Base-by-base conservation (phyloP, 768 basidiomycete species). In the Multifurca ochricompacta region DNA sequence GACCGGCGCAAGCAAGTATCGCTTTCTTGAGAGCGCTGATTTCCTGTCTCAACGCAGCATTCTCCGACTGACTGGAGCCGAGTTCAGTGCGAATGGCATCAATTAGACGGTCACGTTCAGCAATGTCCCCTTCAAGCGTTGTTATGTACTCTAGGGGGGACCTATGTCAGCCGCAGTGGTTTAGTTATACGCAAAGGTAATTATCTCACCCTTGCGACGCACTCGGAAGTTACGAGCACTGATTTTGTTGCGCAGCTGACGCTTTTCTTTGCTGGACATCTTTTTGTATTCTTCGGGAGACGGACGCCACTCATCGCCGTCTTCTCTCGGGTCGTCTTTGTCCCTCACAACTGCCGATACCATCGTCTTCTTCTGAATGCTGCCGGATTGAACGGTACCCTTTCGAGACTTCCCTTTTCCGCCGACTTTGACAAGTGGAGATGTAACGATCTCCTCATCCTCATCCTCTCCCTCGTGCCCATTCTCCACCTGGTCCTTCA, bases 181-280 rank as follows among this genome's bases (percentile, higher is more conserved):
- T n/a, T n/a, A n/a, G n/a, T n/a, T n/a, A n/a, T n/a, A 21, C 16
- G 18, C 8, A 45, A 46, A 35, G 6, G 19, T 23, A 44, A 56
- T 51, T 34, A 59, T 66, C 70, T 49, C 31, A 88, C 90, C 94
- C 74, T 98, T 98, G 69, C 93, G 76, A 27, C 95, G 74, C n/a
- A 92, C 89, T 16, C 95, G 78, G 73, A 97, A 97, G 68, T 95
- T 96, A 53, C 94, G 74, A 1, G 95, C 95, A 58, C 84, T 87
- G 63, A 97, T 92, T 82, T 99, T 99, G 74, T 99, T 99, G 48
- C 95, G 69, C 35, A 98, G 73, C 68, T 98, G 95, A 14, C 96
- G 74, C 70, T 98, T 98, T 74, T 98, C 94, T 72, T 96, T 98
- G 64, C 83, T 86, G 4, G 82, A 82, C 80, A 99, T 89, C 69